Evolutionary conservation across 805 yeast species (phyloP), one percentile per base, ranked within the genome.

Genomic region (Metschnikowia anglica): DNA sequence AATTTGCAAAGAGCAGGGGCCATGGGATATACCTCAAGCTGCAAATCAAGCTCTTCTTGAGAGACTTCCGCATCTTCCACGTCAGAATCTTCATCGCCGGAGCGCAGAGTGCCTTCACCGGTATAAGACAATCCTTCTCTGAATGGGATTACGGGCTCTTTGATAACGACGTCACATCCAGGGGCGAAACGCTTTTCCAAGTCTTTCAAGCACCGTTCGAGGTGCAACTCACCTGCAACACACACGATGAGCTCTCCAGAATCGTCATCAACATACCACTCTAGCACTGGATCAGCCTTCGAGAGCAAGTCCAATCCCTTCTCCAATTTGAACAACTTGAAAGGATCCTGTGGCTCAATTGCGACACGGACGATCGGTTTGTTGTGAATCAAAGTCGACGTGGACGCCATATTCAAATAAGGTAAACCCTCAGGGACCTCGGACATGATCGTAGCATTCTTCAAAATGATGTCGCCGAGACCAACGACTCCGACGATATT

Each of bases 361-460:
- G 99, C 97, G 24, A 93, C 96, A 51, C 89, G 80, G 53, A 93
- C 88, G 59, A 93, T 91, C 1, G 99, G 99, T 24, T 88, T 86
- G n/a, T 85, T 79, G 51, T 70, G 74, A 37, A 68, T 68, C 49
- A 70, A 63, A 1, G 72, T 62, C 1, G 73, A 64, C 12, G 84
- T 77, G 1, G 73, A 57, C 0, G 74, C 70, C 41, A 81, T 65
- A 42, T 81, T 84, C 15, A 88, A 71, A 51, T 88, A 85, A 0
- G 96, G 96, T 38, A 83, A 68, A n/a, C 81, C 81, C 30, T 89
- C 90, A 4, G 75, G 67, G 2, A 74, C 60, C 2, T 74, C 76
- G 0, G 79, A 72, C 36, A 81, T 72, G 37, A 88, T 61, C 0
- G 99, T 90, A 38, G 96, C 99, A 57, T 83, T 87, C 60, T 93